Conservation (phyloP, 176 grass and related monocot species). For the Juncus inflexus region DNA sequence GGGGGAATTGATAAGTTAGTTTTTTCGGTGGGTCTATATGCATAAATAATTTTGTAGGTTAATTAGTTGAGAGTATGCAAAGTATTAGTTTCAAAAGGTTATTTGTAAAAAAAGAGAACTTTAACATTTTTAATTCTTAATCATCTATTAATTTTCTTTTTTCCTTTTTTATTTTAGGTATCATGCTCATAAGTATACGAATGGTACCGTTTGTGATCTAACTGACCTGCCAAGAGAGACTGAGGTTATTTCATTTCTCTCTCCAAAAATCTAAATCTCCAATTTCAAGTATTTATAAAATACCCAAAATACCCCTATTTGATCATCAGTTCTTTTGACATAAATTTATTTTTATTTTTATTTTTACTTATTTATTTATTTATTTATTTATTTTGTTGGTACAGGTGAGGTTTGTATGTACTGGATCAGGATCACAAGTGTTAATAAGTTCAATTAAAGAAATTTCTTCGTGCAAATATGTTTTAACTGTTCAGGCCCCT, state of each 20-base stretch:
- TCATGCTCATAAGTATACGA: slow-evolving; percentile 82
- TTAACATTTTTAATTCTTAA: neutral
- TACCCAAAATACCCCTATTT: neutral
- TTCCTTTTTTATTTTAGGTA: slow-evolving; percentile 44
- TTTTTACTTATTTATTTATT: neutral
- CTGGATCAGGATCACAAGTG: slow-evolving; percentile 40
- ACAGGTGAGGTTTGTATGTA: slow-evolving; percentile 93
- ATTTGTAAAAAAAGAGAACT: slow-evolving; percentile 15
- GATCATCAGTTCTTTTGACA: neutral
- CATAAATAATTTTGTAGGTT: no score
- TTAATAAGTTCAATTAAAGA: slow-evolving; percentile 88
- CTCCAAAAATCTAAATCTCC: no score
- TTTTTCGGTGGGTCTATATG: neutral
- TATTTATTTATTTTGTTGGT: slow-evolving; percentile 11
- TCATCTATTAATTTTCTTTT: neutral
- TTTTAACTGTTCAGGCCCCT: slow-evolving; percentile 60
- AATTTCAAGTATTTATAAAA: no score
- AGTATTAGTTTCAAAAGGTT: neutral
- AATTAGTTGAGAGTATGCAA: no score
- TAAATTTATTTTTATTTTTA: neutral
- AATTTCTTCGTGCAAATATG: slow-evolving; percentile 91
- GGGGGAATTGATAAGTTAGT: neutral
- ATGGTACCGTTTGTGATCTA: slow-evolving; percentile 86
- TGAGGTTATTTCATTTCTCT: slow-evolving; percentile 47
- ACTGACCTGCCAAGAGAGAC: slow-evolving; percentile 69